Evolutionary conservation across 83 land plant genomes (phyloP), one percentile per base, ranked within the genome.

Genomic region (Diphasiastrum complanatum): DNA sequence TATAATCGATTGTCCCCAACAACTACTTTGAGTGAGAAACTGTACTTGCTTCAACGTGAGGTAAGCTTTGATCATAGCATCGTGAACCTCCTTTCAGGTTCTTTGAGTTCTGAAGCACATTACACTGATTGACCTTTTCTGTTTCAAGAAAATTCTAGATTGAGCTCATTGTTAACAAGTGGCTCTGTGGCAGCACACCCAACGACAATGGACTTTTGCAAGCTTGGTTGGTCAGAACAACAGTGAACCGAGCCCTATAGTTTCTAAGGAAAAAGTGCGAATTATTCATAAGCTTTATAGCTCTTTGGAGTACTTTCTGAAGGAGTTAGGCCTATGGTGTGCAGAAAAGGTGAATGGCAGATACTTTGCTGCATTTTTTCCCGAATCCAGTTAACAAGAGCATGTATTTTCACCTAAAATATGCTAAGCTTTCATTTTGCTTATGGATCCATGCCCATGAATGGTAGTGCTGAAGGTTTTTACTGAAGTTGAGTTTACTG

Each of bases 1-100:
- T 88, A 82, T 66, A 75, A 67, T 50, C 69, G 37, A 12, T 6
- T 37, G n/a, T n/a, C n/a, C n/a, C n/a, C 50, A 8, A 55, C 45
- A 4, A 16, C n/a, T 45, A 16, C 4, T 47, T 70, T 54, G 41
- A 2, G 4, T 52, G 34, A 5, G 3, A 66, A 67, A 52, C 79
- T 82, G 51, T 70, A 63, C 20, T 72, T 69, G 30, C 58, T 75
- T 28, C 71, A 63, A 51, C 19, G 29, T 12, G 52, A 77, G 87
- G 87, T 83, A 33, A 33, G n/a, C n/a, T n/a, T n/a, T n/a, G n/a
- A n/a, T n/a, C n/a, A n/a, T n/a, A n/a, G n/a, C n/a, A n/a, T n/a
- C n/a, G n/a, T n/a, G n/a, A n/a, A n/a, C n/a, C n/a, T n/a, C n/a
- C n/a, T n/a, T n/a, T n/a, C n/a, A n/a, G n/a, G n/a, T n/a, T n/a